Evolutionary conservation across 768 basidiomycete species (phyloP), one percentile per base, ranked within the genome.

Genomic region (Leccinum truebloodii): DNA sequence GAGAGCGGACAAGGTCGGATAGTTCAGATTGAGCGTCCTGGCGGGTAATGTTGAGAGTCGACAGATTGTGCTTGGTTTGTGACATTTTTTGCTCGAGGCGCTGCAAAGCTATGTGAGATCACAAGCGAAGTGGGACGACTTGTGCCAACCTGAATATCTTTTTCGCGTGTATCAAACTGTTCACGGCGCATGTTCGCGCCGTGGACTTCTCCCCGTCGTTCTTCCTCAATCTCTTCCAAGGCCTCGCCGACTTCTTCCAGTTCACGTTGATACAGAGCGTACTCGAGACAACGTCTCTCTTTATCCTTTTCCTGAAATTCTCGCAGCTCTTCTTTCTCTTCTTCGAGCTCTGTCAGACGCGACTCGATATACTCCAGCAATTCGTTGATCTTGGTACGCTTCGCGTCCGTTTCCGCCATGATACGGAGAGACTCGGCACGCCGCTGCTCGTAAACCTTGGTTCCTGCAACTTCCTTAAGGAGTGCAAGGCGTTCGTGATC

Each of bases 381-480:
- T 65, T 98, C 95, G 67, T 82, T 86, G 63, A 99, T 97, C 75
- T 98, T 98, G 14, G 83, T 79, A 9, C 94, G 88, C 69, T 98
- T 98, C 5, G 90, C 83, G 65, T 96, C 94, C 52, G 97, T 98
- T 71, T 98, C 96, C 30, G 93, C 85, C 92, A 98, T 97, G 71
- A 98, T 95, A 57, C 92, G 88, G n/a, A 95, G 79, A 5, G 92
- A 95, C 72, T 99, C 97, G 1, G 90, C 65, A 16, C 96, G 85
- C 52, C 95, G 87, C 69, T 96, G 91, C 76, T 99, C 97, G 70
- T 99, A 99, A 1, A 98, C 94, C 67, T 97, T 94, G 0, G 97
- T 99, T 3, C 97, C 97, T 0, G 96, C 97, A 0, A 99, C 95
- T 74, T 99, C 97, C 70, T 99, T 98, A 51, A 99, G 80, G n/a